A percentile compares a stretch with the other conserved stretches of the same genome.
Evolutionary conservation across 176 grass and related monocot species (phyloP).

Genomic region (Chrysopogon serrulatus): DNA sequence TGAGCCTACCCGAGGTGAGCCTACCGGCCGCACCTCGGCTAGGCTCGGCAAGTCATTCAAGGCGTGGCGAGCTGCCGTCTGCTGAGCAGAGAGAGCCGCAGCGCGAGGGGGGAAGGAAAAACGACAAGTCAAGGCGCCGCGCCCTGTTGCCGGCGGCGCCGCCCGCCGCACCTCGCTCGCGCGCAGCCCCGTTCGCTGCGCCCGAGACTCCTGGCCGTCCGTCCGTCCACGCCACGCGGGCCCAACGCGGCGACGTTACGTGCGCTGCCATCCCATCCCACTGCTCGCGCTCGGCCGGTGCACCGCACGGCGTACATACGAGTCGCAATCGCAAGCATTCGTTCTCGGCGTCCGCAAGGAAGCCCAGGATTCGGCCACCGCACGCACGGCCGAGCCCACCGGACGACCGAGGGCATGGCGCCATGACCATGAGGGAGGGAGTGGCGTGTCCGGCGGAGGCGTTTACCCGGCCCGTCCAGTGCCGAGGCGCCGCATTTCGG

Average conservation of each 20-base stretch:
- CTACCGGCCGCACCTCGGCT: neutral
- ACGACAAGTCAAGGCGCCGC: neutral
- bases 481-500: neutral
- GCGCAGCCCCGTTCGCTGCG: constrained; percentile 14
- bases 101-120: neutral
- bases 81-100: neutral
- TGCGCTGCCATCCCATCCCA: neutral
- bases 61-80: neutral
- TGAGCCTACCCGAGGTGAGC: too few species aligned
- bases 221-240: neutral
- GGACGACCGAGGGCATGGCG: neutral
- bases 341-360: neutral
- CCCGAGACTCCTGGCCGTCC: neutral
- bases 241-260: neutral
- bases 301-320: neutral
- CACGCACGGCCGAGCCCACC: neutral
- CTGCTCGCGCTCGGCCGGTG: too few species aligned
- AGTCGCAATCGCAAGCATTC: neutral
- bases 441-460: neutral
- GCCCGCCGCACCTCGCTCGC: too few species aligned
- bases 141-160: neutral
- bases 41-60: neutral
- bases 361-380: neutral
- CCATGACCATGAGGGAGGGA: neutral
- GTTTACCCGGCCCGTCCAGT: constrained; percentile 14